phyloP scores from a whole-genome alignment of 148 eudicot genomes.

The Amaranthus palmeri region DNA sequence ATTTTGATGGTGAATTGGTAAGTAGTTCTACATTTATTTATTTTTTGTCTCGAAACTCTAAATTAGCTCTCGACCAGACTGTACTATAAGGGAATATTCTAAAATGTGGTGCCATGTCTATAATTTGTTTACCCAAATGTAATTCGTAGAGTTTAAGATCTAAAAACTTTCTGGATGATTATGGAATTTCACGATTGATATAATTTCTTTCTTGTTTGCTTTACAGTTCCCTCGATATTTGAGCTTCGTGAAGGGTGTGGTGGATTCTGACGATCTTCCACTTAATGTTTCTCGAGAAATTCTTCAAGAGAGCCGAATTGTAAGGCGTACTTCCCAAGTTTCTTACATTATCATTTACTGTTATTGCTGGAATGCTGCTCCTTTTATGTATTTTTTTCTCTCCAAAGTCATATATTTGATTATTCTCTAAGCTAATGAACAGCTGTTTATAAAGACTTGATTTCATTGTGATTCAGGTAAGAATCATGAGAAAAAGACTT shows the following conservation, averaged over 20 bases:
- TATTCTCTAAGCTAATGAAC: neutral
- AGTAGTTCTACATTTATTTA: slow-evolving; percentile 14
- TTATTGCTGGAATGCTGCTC: slow-evolving; percentile 3
- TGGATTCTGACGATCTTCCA: slow-evolving; percentile 95
- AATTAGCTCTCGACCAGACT: neutral
- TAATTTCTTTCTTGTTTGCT: neutral
- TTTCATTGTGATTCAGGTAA: slow-evolving; percentile 42
- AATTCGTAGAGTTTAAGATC: no score
- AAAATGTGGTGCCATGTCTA: neutral
- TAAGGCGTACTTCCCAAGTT: slow-evolving; percentile 30
- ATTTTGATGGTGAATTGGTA: slow-evolving; percentile 99
- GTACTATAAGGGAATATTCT: neutral
- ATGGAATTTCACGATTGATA: no score
- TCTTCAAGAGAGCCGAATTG: slow-evolving; percentile 98
- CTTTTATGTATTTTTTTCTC: neutral
- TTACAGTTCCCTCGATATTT: slow-evolving; percentile 91
- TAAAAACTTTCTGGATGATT: no score
- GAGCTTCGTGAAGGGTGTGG: slow-evolving; percentile 98
- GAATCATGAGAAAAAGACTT: slow-evolving; percentile 93
- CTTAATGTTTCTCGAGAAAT: slow-evolving; percentile 96
- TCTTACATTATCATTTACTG: neutral
- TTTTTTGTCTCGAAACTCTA: slow-evolving; percentile 3
- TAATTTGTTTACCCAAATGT: no score
- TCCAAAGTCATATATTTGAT: neutral
- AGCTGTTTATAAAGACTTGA: neutral